These are phyloP conservation scores for Moesziomyces aphidis DNA, from an alignment of 1,284 basidiomycete species.

Conservation along the genomic window DNA sequence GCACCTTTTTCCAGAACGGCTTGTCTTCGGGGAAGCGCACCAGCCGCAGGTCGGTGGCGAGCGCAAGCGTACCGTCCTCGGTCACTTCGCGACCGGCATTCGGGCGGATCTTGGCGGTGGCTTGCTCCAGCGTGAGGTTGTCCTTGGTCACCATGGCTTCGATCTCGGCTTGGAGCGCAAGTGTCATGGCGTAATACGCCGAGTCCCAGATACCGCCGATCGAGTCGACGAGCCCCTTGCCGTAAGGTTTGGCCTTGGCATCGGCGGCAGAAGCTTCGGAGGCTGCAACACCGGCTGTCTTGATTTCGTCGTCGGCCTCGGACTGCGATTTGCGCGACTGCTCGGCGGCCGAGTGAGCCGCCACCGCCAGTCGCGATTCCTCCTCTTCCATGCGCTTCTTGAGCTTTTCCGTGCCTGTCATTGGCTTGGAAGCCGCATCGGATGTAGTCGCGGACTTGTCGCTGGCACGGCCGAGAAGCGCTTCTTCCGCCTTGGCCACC, in stretches of 20 bases:
- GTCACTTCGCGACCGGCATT: slow-evolving; percentile 29
- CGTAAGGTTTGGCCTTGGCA: slow-evolving; percentile 55
- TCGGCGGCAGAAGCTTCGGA: slow-evolving; percentile 5
- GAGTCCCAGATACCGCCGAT: slow-evolving; percentile 69
- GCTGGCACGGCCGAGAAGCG: slow-evolving; percentile 14
- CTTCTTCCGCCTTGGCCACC: slow-evolving; percentile 42
- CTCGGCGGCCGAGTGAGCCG: slow-evolving; percentile 47
- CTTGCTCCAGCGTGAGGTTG: slow-evolving; percentile 52
- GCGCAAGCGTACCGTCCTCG: slow-evolving; percentile 32
- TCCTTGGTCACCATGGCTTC: slow-evolving; percentile 34
- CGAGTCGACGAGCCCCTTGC: slow-evolving; percentile 68
- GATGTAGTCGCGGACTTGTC: background rate
- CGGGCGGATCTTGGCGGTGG: slow-evolving; percentile 41
- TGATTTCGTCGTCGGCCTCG: slow-evolving; percentile 17
- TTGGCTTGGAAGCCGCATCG: background rate
- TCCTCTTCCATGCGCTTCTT: slow-evolving; percentile 44
- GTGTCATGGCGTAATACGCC: slow-evolving; percentile 62
- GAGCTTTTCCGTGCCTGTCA: slow-evolving; percentile 24
- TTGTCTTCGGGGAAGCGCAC: slow-evolving; percentile 57
- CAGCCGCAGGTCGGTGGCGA: slow-evolving; percentile 53
- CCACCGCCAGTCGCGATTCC: slow-evolving; percentile 36
- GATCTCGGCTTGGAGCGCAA: slow-evolving; percentile 47
- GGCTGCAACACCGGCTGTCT: slow-evolving; percentile 15
- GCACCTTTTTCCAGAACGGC: slow-evolving; percentile 52
- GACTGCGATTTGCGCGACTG: slow-evolving; percentile 17